Conservation (phyloP, 179 eudicot genomes). For the Silene coronaria region DNA sequence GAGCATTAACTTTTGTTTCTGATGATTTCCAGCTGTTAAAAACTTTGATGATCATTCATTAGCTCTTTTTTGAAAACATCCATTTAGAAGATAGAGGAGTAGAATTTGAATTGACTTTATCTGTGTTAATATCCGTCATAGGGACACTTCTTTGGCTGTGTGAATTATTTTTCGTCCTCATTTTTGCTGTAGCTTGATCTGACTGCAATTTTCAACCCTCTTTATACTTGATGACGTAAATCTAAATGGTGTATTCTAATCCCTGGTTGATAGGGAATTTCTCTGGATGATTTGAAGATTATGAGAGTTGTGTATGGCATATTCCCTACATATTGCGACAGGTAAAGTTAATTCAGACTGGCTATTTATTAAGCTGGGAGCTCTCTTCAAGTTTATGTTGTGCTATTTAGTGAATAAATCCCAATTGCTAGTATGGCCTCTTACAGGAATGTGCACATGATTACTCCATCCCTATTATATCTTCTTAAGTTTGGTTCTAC, state of each 20-base stretch:
- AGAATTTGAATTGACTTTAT: not conserved
- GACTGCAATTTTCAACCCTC: not conserved
- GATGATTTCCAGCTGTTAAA: too few species aligned
- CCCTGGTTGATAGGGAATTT: slow-evolving; percentile 50
- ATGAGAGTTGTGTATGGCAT: slow-evolving; percentile 91
- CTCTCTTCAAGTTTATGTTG: not conserved
- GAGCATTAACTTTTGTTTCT: not conserved
- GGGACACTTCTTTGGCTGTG: not conserved
- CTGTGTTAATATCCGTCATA: not conserved
- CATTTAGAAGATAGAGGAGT: not conserved
- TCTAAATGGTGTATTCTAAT: not conserved
- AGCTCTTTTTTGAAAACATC: not conserved
- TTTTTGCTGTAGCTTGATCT: not conserved
- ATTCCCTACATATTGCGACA: slow-evolving; percentile 93
- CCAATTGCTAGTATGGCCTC: not conserved
- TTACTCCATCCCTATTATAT: not conserved
- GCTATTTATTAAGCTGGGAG: not conserved
- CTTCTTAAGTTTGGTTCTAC: too few species aligned
- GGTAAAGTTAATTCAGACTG: slow-evolving; percentile 37
- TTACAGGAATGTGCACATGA: not conserved
- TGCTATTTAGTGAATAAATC: not conserved
- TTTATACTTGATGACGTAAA: not conserved
- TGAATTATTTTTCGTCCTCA: slow-evolving; percentile 1
- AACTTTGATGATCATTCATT: not conserved
- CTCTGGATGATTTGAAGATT: slow-evolving; percentile 72